Conservation (phyloP, 306 rosid species). For the Prunus fruticosa region DNA sequence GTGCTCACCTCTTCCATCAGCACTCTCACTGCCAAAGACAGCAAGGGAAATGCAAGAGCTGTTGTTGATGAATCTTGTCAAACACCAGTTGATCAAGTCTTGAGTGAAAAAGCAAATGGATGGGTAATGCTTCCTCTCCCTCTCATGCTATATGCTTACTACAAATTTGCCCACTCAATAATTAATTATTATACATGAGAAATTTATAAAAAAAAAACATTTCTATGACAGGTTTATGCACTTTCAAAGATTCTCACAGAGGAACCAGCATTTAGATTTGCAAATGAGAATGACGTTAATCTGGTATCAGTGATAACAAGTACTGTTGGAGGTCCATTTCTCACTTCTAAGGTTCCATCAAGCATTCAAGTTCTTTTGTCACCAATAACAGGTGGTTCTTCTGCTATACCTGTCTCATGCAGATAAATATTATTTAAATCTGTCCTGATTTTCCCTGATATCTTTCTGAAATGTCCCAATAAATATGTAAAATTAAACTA, state of each 20-base stretch:
- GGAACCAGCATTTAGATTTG: slow-evolving; percentile 71
- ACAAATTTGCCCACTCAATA: background rate
- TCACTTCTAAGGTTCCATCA: slow-evolving; percentile 58
- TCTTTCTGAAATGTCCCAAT: too few relatives aligned
- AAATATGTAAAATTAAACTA: too few relatives aligned
- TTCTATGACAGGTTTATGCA: slow-evolving; percentile 51
- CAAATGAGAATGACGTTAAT: slow-evolving; percentile 57
- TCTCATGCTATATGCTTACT: background rate
- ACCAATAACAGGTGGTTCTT: slow-evolving; percentile 55
- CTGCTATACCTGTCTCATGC: background rate
- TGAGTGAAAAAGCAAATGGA: slow-evolving; percentile 64
- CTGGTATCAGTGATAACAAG: slow-evolving; percentile 66
- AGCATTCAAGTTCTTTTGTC: slow-evolving; percentile 69
- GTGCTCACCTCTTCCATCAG: slow-evolving; percentile 82
- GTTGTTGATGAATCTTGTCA: slow-evolving; percentile 70
- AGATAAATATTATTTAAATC: too few relatives aligned
- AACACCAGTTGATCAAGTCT: slow-evolving; percentile 42
- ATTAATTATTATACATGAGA: background rate
- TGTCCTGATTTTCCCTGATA: too few relatives aligned
- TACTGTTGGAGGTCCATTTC: slow-evolving; percentile 77
- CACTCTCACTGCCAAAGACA: slow-evolving; percentile 62
- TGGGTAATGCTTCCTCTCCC: slow-evolving; percentile 47
- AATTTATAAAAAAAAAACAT: background rate
- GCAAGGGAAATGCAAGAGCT: slow-evolving; percentile 44
- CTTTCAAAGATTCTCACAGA: slow-evolving; percentile 67